Evolutionary conservation across 306 rosid species (phyloP), one percentile per base, ranked within the genome.

Genomic region (Hylodesmum podocarpum): DNA sequence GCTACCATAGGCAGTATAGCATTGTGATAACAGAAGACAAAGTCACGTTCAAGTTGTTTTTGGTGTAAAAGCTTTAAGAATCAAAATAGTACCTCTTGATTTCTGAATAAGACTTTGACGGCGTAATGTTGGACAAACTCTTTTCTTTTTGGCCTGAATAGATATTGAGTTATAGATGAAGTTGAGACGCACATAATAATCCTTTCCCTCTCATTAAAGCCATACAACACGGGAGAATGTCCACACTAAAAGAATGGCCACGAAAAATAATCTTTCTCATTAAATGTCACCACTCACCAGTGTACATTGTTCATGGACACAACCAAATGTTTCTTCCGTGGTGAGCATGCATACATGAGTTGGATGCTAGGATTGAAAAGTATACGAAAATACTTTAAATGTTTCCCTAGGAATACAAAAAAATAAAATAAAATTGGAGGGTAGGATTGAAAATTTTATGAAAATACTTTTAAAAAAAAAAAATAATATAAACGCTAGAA

Each of bases 101-200:
- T 49, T 50, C 14, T 46, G 91, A 77, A 34, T 77, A 66, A 33
- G 87, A 77, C 82, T 8, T 51, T 31, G 84, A 82, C 54, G 36
- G 75, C 75, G 65, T 36, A 70, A 66, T 75, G 86, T 66, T 83
- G 8, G 88, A 85, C 84, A 82, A 70, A 33, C 62, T 66, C 27
- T 41, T 74, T 66, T 50, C 54, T 57, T 64, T 68, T 33, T 47
- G 55, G 66, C 71, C 80, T 63, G 55, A 67, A 37, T 80, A 47
- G 86, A 78, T 70, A 80, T 78, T 87, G 84, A 85, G 78, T 80
- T 78, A 63, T 47, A 80, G 77, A 81, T 53, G 55, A 63, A 67
- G 77, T 59, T 14, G n/a, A 73, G 85, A 78, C 87, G 81, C 85
- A 46, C 73, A 64, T 11, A 19, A 24, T 14, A 62, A 57, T 33